These are phyloP conservation scores for Pseudonitzschia pungens DNA, from an alignment of 108 stramenopile genomes.

Conservation along the genomic window DNA sequence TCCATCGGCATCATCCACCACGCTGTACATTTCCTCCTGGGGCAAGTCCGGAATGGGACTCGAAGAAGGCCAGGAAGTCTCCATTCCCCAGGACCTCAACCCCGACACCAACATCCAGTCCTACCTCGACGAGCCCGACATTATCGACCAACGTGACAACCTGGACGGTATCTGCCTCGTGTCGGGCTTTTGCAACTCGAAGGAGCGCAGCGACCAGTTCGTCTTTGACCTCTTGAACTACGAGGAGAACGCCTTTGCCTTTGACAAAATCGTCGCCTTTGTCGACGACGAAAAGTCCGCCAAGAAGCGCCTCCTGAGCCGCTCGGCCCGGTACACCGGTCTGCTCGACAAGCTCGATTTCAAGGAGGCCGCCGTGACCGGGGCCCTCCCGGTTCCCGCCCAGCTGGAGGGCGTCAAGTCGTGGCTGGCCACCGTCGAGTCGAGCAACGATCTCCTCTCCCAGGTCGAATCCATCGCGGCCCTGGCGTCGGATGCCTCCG, in stretches of 20 bases:
- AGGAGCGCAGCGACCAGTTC: conserved; percentile 72
- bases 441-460: conserved; percentile 13
- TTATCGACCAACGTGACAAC: conserved; percentile 48
- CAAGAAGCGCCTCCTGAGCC: conserved; percentile 85
- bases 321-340: conserved; percentile 88
- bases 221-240: conserved; percentile 87
- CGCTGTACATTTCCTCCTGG: conserved; percentile 55
- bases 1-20: conserved; percentile 10
- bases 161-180: conserved; percentile 48
- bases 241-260: conserved; percentile 75
- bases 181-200: conserved; percentile 36
- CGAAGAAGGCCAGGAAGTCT: not conserved
- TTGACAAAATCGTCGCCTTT: conserved; percentile 82
- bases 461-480: conserved; percentile 34
- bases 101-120: conserved; percentile 49
- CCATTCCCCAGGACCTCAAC: conserved; percentile 20
- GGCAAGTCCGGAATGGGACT: conserved; percentile 32
- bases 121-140: conserved; percentile 42
- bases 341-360: conserved; percentile 85
- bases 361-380: conserved; percentile 27
- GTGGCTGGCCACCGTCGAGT: conserved; percentile 65
- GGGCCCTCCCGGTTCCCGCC: conserved; percentile 47
- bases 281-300: conserved; percentile 64
- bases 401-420: conserved; percentile 62
- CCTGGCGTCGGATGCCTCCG: conserved; percentile 41